Evolutionary conservation across 345 rosid genomes (phyloP).

Genomic region (Isatis tinctoria): DNA sequence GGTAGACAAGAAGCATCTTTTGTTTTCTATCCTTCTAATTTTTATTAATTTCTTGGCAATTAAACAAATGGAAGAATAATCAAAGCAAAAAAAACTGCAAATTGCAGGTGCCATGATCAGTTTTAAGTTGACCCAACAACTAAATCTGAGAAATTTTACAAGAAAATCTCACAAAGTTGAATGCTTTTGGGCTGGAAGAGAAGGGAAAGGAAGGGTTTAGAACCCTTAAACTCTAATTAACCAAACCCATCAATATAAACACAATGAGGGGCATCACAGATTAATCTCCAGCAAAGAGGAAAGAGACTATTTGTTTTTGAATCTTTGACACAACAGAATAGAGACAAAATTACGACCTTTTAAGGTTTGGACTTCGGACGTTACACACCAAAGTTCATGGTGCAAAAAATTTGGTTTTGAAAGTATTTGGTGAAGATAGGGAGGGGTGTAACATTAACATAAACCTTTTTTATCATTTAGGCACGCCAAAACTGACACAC

Average conservation of each 20-base stretch:
- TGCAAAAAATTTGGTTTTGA: not conserved
- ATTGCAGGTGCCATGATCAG: constrained; percentile 41
- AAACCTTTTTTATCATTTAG: not conserved
- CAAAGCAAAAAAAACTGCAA: constrained; percentile 29
- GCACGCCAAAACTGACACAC: constrained; percentile 5
- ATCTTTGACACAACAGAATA: not conserved
- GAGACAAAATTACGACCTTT: not conserved
- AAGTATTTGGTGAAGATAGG: not conserved
- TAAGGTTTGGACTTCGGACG: not conserved
- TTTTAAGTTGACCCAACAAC: constrained; percentile 36
- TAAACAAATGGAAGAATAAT: constrained; percentile 38
- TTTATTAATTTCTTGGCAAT: constrained; percentile 20
- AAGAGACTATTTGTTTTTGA: not conserved
- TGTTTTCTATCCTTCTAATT: constrained; percentile 31
- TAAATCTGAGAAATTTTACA: constrained; percentile 46
- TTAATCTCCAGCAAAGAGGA: too few species aligned
- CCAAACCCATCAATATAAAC: not conserved
- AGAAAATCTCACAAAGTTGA: constrained; percentile 24
- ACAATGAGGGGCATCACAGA: not conserved
- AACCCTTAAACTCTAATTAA: constrained; percentile 4
- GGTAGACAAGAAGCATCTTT: constrained; percentile 79
- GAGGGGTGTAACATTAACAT: not conserved
- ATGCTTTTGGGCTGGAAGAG: not conserved
- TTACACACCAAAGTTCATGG: not conserved
- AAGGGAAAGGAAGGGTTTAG: not conserved